Evolutionary conservation across 2,329 filamentous ascomycete genomes (phyloP).

Genomic region (Rugonectria rugulosa): DNA sequence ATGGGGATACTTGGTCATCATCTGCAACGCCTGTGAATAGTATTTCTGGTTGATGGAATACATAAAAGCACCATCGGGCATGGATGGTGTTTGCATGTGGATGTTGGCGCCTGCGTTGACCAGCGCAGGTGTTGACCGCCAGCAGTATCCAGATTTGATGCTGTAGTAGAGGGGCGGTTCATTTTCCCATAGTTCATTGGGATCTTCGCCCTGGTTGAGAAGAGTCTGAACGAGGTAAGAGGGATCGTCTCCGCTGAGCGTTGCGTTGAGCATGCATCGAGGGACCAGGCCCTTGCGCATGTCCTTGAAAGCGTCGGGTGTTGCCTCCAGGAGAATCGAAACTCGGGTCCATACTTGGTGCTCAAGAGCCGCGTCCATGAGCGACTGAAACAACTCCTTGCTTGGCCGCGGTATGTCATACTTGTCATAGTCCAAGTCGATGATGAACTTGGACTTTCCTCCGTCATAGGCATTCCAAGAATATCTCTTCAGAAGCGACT

Average conservation of each 20-base stretch:
- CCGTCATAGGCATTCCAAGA: slow-evolving; percentile 37
- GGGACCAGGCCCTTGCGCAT: slow-evolving; percentile 33
- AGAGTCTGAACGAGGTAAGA: slow-evolving; percentile 35
- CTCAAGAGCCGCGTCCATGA: slow-evolving; percentile 30
- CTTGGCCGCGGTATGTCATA: slow-evolving; percentile 34
- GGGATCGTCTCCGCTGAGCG: slow-evolving; percentile 34
- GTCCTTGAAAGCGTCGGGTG: slow-evolving; percentile 27
- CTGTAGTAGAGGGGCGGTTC: slow-evolving; percentile 39
- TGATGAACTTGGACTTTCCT: slow-evolving; percentile 34
- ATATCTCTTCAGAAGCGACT: slow-evolving; percentile 27
- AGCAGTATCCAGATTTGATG: slow-evolving; percentile 37
- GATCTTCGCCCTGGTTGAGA: slow-evolving; percentile 36
- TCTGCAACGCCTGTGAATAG: slow-evolving; percentile 37
- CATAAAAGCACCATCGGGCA: slow-evolving; percentile 40
- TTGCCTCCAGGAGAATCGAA: slow-evolving; percentile 37
- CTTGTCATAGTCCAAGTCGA: slow-evolving; percentile 34
- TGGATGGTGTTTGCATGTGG: slow-evolving; percentile 32
- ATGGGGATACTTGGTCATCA: slow-evolving; percentile 35
- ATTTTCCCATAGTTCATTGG: slow-evolving; percentile 35
- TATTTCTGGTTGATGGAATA: slow-evolving; percentile 37
- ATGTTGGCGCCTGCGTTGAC: slow-evolving; percentile 38
- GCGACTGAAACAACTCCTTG: slow-evolving; percentile 29
- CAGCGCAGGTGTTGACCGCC: slow-evolving; percentile 38
- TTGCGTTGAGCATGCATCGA: slow-evolving; percentile 32
- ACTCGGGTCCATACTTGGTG: slow-evolving; percentile 37